Evolutionary conservation across 2,329 filamentous ascomycete species (phyloP), one percentile per base, ranked within the genome.

Genomic region (Cordyceps pruinosa): DNA sequence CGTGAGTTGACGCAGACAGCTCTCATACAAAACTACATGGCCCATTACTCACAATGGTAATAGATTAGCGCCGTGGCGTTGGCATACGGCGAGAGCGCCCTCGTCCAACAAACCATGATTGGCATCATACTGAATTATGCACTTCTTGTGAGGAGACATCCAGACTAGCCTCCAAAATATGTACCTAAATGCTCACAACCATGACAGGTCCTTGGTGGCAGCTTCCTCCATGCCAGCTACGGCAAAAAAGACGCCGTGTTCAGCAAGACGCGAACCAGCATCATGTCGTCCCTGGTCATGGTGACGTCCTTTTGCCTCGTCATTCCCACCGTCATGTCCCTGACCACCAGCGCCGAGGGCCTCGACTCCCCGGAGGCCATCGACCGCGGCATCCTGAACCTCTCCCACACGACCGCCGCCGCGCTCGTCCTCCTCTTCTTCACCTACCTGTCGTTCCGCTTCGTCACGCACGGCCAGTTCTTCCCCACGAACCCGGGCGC

Each of bases 271-370:
- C 46, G 56, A 55, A 61, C 60, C 10, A 57, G 58, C 53, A 58
- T 61, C 47, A 61, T 61, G 60, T 60, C 60, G 5, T 60, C 60
- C 13, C 56, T 61, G 41, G 58, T 61, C 56, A 60, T 61, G 60
- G 57, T 59, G 30, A 59, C 55, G 1, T 60, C 60, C 6, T 60
- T 61, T 17, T 61, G 60, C 49, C 60, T 61, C 4, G 47, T 57
- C 19, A 60, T 61, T 25, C 60, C 60, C 5, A 61, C 60, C 5
- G 56, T 60, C 34, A 60, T 61, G 32, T 55, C 58, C 13, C 44
- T 58, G 21, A 59, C 45, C 26, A 56, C 46, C 13, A 32, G 35
- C 47, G 42, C 30, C 5, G 46, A 50, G 17, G 46, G 39, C 0
- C n/a, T 57, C 23, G 54, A 57, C 23, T 57, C 54, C 2, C 54